Conservation (phyloP, 75 land plant species). For the Isoetes taiwanensis region DNA sequence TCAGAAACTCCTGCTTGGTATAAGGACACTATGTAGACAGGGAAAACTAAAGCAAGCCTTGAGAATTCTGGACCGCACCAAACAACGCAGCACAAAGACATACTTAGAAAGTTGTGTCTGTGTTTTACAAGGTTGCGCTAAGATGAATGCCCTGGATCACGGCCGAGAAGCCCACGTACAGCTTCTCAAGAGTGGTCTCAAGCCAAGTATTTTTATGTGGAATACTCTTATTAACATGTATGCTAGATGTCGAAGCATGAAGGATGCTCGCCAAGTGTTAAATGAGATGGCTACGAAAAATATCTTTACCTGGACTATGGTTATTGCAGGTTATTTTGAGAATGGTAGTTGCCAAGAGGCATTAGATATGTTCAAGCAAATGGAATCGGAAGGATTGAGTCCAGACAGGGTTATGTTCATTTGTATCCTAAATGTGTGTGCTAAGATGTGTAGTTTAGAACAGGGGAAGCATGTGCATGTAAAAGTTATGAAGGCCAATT, state of each 20-base stretch:
- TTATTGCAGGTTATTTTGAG: slow-evolving; percentile 1
- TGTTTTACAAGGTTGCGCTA: too few species aligned
- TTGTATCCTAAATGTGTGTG: slow-evolving; percentile 20
- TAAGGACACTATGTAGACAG: too few species aligned
- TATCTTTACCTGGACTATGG: background rate
- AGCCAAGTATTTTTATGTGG: background rate
- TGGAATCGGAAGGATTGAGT: slow-evolving; percentile 4
- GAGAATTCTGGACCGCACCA: too few species aligned
- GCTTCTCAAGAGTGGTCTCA: too few species aligned
- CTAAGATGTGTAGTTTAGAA: too few species aligned
- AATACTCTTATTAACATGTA: slow-evolving; percentile 12
- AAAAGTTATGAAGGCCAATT: slow-evolving; percentile 17
- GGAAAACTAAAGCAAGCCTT: too few species aligned
- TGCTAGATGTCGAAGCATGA: background rate
- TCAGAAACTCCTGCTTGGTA: too few species aligned
- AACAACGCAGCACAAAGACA: too few species aligned
- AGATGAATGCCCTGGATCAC: too few species aligned
- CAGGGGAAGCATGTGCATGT: too few species aligned
- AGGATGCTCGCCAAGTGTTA: background rate
- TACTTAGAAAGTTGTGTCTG: too few species aligned
- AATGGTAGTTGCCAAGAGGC: background rate
- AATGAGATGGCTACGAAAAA: background rate
- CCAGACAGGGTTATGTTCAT: slow-evolving; percentile 4
- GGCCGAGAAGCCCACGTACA: too few species aligned
- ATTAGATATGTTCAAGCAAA: background rate